Base-by-base conservation (phyloP, 2,329 filamentous ascomycete species). In the Colletotrichum sp. region DNA sequence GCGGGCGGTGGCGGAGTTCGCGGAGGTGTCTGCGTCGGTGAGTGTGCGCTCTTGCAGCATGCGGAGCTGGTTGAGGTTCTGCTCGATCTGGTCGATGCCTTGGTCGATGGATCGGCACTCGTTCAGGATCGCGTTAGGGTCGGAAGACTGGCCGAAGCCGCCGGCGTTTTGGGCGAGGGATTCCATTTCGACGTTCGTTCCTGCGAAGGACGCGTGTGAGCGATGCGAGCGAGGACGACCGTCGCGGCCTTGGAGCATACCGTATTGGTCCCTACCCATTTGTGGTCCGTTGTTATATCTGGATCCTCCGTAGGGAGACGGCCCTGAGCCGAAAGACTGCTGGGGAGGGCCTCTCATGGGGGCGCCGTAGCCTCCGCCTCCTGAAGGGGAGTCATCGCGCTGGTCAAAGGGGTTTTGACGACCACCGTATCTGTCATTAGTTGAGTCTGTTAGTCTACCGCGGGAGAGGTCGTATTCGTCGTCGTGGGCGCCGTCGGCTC, bases 101-200 rank as follows among this genome's bases (percentile, higher is more conserved):
- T 91, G 89, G 83, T 91, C 94, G 83, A 98, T 94, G 62, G 95
- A 92, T 75, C 92, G 91, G 86, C 95, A 97, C 84, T 97, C 94
- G 86, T 98, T 95, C 76, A 98, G 90, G 79, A 98, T 94, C 72
- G 91, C 91, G 83, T 95, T 96, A 59, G 94, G 92, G 84, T 96
- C 92, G 79, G 85, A 81, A 1, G 71, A 76, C 65, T 84, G 83
- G 55, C 83, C 88, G 69, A 89, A 88, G 65, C 85, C 85, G 67
- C 86, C 81, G 65, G 86, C 88, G 76, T 89, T 90, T 77, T 90
- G 89, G 60, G 88, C 84, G 62, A 95, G 89, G 15, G 93, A 90
- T 63, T 91, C 90, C 93, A 96, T 94, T 86, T 96, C 94, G 80
- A 95, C 92, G 80, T 90, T 89, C 80, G 86, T 83, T 59, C 85